These are phyloP conservation scores for Solanum chacoense DNA, from an alignment of 305 asterid species.

Conservation along the genomic window DNA sequence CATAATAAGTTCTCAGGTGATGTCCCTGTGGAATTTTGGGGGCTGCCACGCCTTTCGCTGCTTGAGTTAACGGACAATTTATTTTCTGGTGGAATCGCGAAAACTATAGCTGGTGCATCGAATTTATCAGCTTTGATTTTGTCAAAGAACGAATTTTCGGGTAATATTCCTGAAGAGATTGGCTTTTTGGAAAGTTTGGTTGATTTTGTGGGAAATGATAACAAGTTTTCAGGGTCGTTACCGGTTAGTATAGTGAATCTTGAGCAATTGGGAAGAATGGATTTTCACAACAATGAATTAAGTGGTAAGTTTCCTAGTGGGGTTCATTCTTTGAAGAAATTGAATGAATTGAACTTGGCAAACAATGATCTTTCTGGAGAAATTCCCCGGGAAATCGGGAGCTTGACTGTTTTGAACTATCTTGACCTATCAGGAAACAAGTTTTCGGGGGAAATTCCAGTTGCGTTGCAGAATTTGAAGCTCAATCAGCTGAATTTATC, in stretches of 20 bases:
- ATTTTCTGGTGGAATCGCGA: constrained; percentile 64
- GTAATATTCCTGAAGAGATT: constrained; percentile 65
- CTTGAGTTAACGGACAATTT: constrained; percentile 68
- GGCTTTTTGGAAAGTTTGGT: constrained; percentile 54
- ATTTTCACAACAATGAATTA: constrained; percentile 55
- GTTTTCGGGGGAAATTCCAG: constrained; percentile 63
- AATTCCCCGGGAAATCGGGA: constrained; percentile 75
- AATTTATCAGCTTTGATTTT: constrained; percentile 66
- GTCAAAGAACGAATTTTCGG: constrained; percentile 65
- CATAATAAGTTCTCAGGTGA: constrained; percentile 58
- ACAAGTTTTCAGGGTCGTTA: constrained; percentile 52
- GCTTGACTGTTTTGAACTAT: constrained; percentile 62
- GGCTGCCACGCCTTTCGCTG: constrained; percentile 72
- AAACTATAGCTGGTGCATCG: constrained; percentile 60
- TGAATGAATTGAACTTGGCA: constrained; percentile 76
- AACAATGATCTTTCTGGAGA: constrained; percentile 60
- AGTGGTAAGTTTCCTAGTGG: constrained; percentile 63
- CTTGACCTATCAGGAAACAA: constrained; percentile 82
- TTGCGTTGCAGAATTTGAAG: constrained; percentile 68
- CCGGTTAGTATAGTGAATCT: constrained; percentile 70
- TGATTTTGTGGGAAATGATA: constrained; percentile 54
- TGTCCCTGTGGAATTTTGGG: constrained; percentile 74
- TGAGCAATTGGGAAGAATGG: constrained; percentile 69
- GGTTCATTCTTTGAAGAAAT: constrained; percentile 61
- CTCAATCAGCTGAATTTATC: constrained; percentile 78